Evolutionary conservation across 2,329 filamentous ascomycete genomes (phyloP), one percentile per base, ranked within the genome.

Genomic region (Amylocarpus encephaloides): DNA sequence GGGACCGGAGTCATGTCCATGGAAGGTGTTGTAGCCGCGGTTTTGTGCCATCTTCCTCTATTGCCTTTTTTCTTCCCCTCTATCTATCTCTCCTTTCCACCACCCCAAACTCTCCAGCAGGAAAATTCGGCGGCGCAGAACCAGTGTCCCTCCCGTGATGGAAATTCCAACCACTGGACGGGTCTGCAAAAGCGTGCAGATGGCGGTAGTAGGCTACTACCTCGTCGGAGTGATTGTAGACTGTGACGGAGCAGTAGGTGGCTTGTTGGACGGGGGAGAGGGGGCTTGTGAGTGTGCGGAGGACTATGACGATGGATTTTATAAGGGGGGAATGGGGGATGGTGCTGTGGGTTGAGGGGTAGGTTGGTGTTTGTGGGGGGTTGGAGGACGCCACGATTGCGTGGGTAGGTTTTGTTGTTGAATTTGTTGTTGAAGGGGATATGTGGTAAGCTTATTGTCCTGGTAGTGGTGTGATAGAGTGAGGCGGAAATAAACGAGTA

Each of bases 1-100:
- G 10, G 59, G 54, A 3, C 62, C 61, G 1, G 36, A 45, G 15
- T 64, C 63, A 30, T 50, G 57, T 18, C 63, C 62, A 47, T 64
- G 57, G 39, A 45, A 36, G 16, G 58, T 44, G 53, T 65, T 65
- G 48, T 51, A 62, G 19, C 61, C 61, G 43, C 46, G 33, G 13
- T 45, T 47, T 39, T 51, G 46, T 51, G 60, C 56, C 39, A 39
- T 16, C 19, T 36, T 43, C 11, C 13, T 32, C 41, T 6, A 30
- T 35, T 40, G 10, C 38, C 18, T 40, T 16, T 6, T 22, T n/a
- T 12, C 18, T 16, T 22, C 18, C 38, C 18, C n/a, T 40, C 38
- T 12, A 4, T 40, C 38, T 40, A 3, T 40, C 38, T 40, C 38
- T 5, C 38, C 18, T 16, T 32, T 7, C 1, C 10, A 1, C 6